These are phyloP conservation scores for Podila horticola DNA, from an alignment of 192 early-diverging fungal genomes.

Conservation along the genomic window DNA sequence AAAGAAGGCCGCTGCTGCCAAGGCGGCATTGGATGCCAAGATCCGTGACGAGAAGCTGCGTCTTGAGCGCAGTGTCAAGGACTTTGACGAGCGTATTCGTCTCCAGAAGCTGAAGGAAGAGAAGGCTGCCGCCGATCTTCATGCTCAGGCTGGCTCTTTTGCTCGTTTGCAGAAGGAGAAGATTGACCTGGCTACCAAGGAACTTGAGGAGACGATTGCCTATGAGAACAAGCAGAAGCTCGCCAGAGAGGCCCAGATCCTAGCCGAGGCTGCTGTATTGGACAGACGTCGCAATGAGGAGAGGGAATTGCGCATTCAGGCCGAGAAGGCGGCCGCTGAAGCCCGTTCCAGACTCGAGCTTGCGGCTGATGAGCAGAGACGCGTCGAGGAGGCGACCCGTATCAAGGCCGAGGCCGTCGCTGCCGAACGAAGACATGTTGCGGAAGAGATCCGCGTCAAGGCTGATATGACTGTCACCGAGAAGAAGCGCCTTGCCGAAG, in stretches of 20 bases:
- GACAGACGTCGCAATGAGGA: slow-evolving; percentile 2
- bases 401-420: slow-evolving; percentile 7
- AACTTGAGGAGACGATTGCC: slow-evolving; percentile 4
- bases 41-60: slow-evolving; percentile 7
- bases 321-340: slow-evolving; percentile 10
- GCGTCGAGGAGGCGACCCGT: background rate
- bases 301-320: background rate
- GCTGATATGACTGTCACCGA: background rate
- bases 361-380: background rate
- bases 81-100: slow-evolving; percentile 8
- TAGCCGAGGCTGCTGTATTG: background rate
- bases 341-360: background rate
- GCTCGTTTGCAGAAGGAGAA: slow-evolving; percentile 7
- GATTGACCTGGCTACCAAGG: background rate
- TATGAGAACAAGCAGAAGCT: background rate
- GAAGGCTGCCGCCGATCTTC: slow-evolving; percentile 1
- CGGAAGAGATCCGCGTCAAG: background rate
- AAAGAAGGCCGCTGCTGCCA: slow-evolving; percentile 3
- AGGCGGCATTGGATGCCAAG: background rate
- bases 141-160: background rate
- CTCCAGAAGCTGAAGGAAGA: slow-evolving; percentile 10
- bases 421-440: background rate
- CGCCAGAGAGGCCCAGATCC: background rate
- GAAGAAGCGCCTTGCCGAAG: background rate
- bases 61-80: background rate